Percentiles rank a stretch among this genome's conserved stretches.
Evolutionary conservation across 352 stramenopile species (phyloP).

Genomic region (Globisporangium cylindrosporum): DNA sequence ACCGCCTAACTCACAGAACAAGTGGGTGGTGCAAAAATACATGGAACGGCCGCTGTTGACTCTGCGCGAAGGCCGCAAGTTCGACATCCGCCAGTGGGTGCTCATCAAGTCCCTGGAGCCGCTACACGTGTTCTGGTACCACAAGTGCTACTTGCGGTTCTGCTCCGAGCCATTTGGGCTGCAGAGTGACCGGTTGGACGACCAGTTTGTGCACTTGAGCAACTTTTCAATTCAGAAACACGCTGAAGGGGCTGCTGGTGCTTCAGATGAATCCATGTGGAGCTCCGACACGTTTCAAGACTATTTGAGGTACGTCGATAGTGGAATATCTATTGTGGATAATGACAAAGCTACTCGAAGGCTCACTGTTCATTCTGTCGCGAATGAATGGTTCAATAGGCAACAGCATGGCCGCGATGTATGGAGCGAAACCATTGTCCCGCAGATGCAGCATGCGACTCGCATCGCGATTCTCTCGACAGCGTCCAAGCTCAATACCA

Average conservation of each 20-base stretch:
- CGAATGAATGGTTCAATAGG: conserved; percentile 11
- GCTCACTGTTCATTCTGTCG: neutral
- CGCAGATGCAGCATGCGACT: conserved; percentile 56
- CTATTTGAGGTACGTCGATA: conserved; percentile 29
- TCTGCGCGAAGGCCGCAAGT: conserved; percentile 57
- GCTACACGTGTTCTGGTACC: conserved; percentile 60
- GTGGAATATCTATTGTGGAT: neutral
- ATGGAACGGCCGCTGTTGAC: conserved; percentile 68
- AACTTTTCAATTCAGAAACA: conserved; percentile 87
- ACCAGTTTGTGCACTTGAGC: conserved; percentile 73
- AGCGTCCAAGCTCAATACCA: conserved; percentile 35
- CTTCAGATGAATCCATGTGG: conserved; percentile 54
- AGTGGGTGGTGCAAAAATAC: conserved; percentile 87
- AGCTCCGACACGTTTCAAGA: conserved; percentile 37
- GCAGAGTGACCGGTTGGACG: conserved; percentile 22
- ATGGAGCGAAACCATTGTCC: conserved; percentile 46
- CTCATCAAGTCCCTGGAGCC: conserved; percentile 64
- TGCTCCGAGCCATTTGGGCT: conserved; percentile 57
- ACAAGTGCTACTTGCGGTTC: conserved; percentile 75
- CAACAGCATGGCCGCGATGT: conserved; percentile 36
- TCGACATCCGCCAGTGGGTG: conserved; percentile 88
- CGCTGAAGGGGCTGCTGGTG: conserved; percentile 8
- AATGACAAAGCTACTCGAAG: neutral
- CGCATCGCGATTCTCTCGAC: conserved; percentile 37
- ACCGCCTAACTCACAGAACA: neutral